These are phyloP conservation scores for Pseudopyricularia javanii DNA, from an alignment of 2,329 filamentous ascomycete genomes.

Conservation along the genomic window DNA sequence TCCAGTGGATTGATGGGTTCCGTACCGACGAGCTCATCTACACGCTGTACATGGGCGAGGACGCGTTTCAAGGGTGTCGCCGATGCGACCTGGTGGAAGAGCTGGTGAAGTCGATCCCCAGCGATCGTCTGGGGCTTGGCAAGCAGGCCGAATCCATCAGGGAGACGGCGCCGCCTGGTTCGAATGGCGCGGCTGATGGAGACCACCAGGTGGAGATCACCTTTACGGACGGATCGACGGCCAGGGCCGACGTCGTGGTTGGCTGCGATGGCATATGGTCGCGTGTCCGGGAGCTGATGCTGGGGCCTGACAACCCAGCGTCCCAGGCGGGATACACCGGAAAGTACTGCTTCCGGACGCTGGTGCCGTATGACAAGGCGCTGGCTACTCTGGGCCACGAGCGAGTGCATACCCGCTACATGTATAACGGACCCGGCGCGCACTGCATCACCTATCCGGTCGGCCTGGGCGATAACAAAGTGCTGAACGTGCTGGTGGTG, in stretches of 20 bases:
- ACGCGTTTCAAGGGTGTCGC: slow-evolving; percentile 27
- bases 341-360: slow-evolving; percentile 49
- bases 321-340: slow-evolving; percentile 36
- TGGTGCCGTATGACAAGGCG: slow-evolving; percentile 49
- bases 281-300: slow-evolving; percentile 34
- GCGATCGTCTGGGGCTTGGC: slow-evolving; percentile 15
- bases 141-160: slow-evolving; percentile 19
- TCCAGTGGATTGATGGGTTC: slow-evolving; percentile 27
- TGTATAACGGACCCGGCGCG: slow-evolving; percentile 43
- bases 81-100: slow-evolving; percentile 26
- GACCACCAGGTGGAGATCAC: neutral
- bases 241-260: slow-evolving; percentile 28
- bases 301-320: slow-evolving; percentile 31
- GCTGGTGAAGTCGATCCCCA: slow-evolving; percentile 19
- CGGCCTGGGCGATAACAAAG: slow-evolving; percentile 29
- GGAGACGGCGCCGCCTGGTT: neutral
- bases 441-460: slow-evolving; percentile 53
- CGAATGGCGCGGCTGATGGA: neutral
- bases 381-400: slow-evolving; percentile 34
- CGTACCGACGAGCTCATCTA: slow-evolving; percentile 16
- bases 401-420: slow-evolving; percentile 33
- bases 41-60: slow-evolving; percentile 22
- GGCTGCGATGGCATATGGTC: slow-evolving; percentile 56
- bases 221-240: slow-evolving; percentile 8
- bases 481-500: slow-evolving; percentile 45